Evolutionary conservation across 345 rosid genomes (phyloP), one percentile per base, ranked within the genome.

Genomic region (Brassica cretica): DNA sequence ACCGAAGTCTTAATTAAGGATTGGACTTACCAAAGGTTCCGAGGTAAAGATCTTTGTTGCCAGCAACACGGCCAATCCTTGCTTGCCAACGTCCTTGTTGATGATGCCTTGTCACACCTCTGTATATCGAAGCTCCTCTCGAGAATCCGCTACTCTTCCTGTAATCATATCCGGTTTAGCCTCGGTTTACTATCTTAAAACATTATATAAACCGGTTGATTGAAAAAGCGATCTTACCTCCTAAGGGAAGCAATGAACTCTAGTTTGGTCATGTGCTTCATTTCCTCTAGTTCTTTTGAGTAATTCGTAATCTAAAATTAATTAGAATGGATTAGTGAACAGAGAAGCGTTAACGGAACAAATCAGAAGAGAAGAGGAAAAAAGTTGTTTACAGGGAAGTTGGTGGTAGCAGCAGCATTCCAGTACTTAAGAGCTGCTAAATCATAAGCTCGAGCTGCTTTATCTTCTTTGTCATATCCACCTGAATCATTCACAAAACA

Each of bases 41-140:
- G 0, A 95, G 94, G 69, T 95, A 95, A 8, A 95, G 86, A 81
- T 95, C 98, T 75, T 95, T 95, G 88, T 95, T 95, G 16, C 98
- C 98, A 0, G 98, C 98, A 5, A 94, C 98, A 27, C 98, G 98
- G 60, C 98, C 98, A 2, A 94, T 94, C 79, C 98, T 91, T 56
- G 98, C 98, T 81, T 94, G 98, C 98, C 98, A 94, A 56, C 97
- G 93, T 21, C 99, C 99, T 84, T 95, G 99, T 80, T 95, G 97
- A 81, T 95, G 99, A 82, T 95, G 99, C 87, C 98, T 91, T 18
- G 98, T 95, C 21, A 95, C 99, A 56, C 99, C 99, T 32, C 99
- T 56, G 87, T 95, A 95, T 49, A 93, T 87, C 6, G 99, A 95
- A 71, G 98, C 99, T 64, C 99, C 99, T 88, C 98, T 85, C 0